Conservation (phyloP, 495 filamentous ascomycete species). For the Hyaloscypha finlandica region DNA sequence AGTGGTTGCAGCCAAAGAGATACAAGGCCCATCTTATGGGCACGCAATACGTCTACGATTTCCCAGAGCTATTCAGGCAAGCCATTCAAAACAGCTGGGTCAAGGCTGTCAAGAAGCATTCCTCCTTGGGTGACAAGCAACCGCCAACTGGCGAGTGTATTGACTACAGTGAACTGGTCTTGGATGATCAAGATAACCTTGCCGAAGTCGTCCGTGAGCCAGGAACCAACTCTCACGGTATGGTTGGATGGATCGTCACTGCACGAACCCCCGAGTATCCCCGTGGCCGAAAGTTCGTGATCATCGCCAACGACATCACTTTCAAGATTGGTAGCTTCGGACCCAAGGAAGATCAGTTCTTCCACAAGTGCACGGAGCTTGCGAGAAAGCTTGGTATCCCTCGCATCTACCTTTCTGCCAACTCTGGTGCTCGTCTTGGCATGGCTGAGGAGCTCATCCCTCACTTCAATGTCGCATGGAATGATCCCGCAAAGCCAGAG, state of each 20-base stretch:
- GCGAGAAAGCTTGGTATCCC: slow-evolving; percentile 92
- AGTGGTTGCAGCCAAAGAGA: slow-evolving; percentile 96
- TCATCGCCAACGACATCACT: slow-evolving; percentile 98
- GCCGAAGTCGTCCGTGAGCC: slow-evolving; percentile 92
- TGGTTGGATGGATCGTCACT: slow-evolving; percentile 97
- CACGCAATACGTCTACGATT: slow-evolving; percentile 99
- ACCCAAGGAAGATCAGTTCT: slow-evolving; percentile 94
- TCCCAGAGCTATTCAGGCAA: slow-evolving; percentile 98
- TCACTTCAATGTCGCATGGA: slow-evolving; percentile 96
- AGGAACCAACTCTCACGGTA: slow-evolving; percentile 92
- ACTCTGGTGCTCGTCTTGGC: slow-evolving; percentile 98
- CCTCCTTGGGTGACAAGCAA: slow-evolving; percentile 74
- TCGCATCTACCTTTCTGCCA: slow-evolving; percentile 95
- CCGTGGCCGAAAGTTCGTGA: slow-evolving; percentile 85
- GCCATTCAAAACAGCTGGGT: slow-evolving; percentile 96
- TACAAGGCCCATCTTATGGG: slow-evolving; percentile 99
- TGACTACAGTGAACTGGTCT: slow-evolving; percentile 88
- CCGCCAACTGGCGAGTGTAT: slow-evolving; percentile 89
- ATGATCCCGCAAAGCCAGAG: slow-evolving; percentile 79
- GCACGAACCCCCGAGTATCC: slow-evolving; percentile 99
- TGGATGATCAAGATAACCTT: slow-evolving; percentile 91
- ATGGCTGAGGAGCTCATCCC: slow-evolving; percentile 97
- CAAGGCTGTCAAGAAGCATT: slow-evolving; percentile 67
- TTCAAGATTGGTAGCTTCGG: slow-evolving; percentile 99
- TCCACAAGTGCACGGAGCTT: slow-evolving; percentile 97